Base-by-base conservation (phyloP, 768 basidiomycete genomes). In the Tricholoma sp. region DNA sequence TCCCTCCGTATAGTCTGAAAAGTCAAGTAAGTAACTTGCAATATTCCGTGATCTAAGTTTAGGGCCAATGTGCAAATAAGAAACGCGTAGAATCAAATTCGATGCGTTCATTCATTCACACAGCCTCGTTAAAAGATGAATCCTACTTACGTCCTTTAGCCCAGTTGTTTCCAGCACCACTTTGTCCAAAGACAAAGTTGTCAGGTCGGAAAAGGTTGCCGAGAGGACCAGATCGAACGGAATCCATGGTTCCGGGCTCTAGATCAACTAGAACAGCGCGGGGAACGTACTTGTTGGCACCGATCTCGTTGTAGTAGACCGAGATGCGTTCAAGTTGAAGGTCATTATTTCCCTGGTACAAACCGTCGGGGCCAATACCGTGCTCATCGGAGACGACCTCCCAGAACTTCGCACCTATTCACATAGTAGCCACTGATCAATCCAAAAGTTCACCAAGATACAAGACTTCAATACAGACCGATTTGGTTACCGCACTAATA, bases 111-210 rank as follows among this genome's bases (percentile, higher is more conserved):
- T 10, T 36, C 28, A 42, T 31, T 20, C 6, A 41, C 15, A 34
- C 34, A 7, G 15, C n/a, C 15, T 39, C 20, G 20, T 28, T 12
- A 52, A 33, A 20, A 28, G 24, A n/a, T 39, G 39, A 54, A 37
- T 53, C 44, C 33, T 50, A 89, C 92, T 83, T 69, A 94, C 89
- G 90, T 81, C 96, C 96, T 88, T 98, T 99, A 20, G 97, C 96
- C 97, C 97, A 98, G 80, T 98, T 98, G 85, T 99, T 98, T 69
- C 96, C 95, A 65, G 94, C 96, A 76, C 94, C 94, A 73, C 86
- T 94, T 76, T 98, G 96, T 55, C 94, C 96, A 62, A 95, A 97
- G 67, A 98, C 94, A 68, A 96, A 96, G 83, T 97, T 98, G 77
- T 97, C 95, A 36, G 95, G 95, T 66, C 93, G 88, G 91, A 97